These are phyloP conservation scores for Pelargonium australe DNA, from an alignment of 441 rosid genomes.

Conservation along the genomic window DNA sequence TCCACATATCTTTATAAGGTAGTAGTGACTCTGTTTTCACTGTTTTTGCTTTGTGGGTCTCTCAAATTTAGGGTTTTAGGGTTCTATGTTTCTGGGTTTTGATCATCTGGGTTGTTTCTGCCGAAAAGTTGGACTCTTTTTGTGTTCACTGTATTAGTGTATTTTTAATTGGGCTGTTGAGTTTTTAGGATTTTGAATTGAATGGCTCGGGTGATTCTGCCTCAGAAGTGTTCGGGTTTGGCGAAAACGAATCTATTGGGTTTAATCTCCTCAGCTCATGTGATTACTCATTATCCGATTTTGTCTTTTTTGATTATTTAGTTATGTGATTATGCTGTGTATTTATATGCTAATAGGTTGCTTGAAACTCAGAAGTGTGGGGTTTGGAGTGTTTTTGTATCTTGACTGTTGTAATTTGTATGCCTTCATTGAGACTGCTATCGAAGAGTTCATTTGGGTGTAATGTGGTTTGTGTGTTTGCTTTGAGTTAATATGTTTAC, in stretches of 20 bases:
- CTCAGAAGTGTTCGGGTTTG: slow-evolving; percentile 69
- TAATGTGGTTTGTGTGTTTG: not conserved
- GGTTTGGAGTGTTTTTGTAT: not conserved
- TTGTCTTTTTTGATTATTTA: not conserved
- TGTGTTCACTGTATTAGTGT: not conserved
- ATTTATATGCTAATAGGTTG: not conserved
- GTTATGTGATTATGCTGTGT: not conserved
- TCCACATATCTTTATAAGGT: slow-evolving; percentile 29
- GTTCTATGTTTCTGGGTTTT: slow-evolving; percentile 13
- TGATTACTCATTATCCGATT: slow-evolving; percentile 43
- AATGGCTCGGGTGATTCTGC: slow-evolving; percentile 83
- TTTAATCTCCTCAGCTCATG: slow-evolving; percentile 70
- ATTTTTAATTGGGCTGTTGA: not conserved
- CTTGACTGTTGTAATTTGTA: not conserved
- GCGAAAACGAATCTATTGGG: slow-evolving; percentile 56
- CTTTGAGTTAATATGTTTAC: not conserved
- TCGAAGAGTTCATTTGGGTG: not conserved
- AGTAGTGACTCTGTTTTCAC: slow-evolving; percentile 12
- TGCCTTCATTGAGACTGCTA: not conserved
- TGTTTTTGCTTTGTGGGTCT: slow-evolving; percentile 22
- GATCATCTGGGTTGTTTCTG: slow-evolving; percentile 22
- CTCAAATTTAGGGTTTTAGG: slow-evolving; percentile 13
- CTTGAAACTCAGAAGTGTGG: slow-evolving; percentile 14
- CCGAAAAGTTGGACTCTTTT: not conserved
- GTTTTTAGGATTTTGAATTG: slow-evolving; percentile 11